Base-by-base conservation (phyloP, 257 asterid genomes). In the Petrea volubilis region DNA sequence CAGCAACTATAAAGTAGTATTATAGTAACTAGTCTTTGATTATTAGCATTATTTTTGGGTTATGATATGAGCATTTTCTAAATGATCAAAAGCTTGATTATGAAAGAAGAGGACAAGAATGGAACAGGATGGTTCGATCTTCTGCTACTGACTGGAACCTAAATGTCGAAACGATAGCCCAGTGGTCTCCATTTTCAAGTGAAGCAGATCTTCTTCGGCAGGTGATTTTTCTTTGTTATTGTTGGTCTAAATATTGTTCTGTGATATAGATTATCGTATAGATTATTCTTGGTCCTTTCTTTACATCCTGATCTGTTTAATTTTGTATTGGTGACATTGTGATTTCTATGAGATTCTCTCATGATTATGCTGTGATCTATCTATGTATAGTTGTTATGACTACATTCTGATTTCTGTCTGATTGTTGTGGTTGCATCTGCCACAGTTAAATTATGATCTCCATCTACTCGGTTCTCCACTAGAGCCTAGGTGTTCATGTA, bases 141-240 rank as follows among this genome's bases (percentile, higher is more conserved):
- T 79, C 92, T 33, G 72, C 53, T 67, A 72, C 52, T 60, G 92
- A 86, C 70, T 86, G 92, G 92, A 68, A 72, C 27, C 71, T 57
- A 51, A 95, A 92, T 79, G 83, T 92, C 49, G 96, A 88, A 51
- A 80, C 98, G 60, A 77, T 95, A 69, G 77, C 90, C 74, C 84
- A 87, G 41, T 95, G 99, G 99, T 95, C 99, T 63, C 97, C 98
- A 17, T 95, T 92, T 75, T 79, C 90, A 68, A 82, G 89, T 68
- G 99, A 90, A 88, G 85, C 74, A 40, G 97, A 92, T 76, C 99
- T 95, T 80, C 90, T 84, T 75, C 82, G 56, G 67, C 97, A 95
- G 99, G 98, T 92, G 75, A 63, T 40, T 44, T 50, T 60, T 70
- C 59, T 53, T 46, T 36, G 34, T 28, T 47, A 40, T 33, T 67